Percentiles rank a stretch among this genome's conserved stretches.
Evolutionary conservation across 805 yeast genomes (phyloP).

Genomic region (Yamadazyma takamatsuzukensis): DNA sequence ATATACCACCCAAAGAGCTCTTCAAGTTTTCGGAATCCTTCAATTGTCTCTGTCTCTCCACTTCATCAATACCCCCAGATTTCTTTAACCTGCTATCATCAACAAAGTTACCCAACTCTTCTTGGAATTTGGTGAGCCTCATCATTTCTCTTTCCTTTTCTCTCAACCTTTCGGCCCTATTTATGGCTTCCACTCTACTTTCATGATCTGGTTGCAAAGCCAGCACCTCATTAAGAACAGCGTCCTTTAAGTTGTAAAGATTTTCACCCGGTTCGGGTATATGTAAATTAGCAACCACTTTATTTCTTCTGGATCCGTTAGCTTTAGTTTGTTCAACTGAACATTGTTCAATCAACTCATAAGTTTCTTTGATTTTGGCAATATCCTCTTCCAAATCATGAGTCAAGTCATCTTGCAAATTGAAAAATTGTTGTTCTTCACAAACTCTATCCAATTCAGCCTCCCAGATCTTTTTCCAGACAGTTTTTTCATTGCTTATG

Average conservation of each 20-base stretch:
- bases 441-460: conserved; percentile 83
- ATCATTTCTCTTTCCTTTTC: conserved; percentile 62
- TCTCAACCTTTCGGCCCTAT: conserved; percentile 78
- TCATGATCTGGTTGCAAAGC: conserved; percentile 83
- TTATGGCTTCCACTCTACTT: conserved; percentile 81
- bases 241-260: conserved; percentile 61
- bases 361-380: conserved; percentile 76
- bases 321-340: conserved; percentile 71
- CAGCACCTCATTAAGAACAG: conserved; percentile 74
- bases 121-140: conserved; percentile 65
- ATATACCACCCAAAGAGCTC: conserved; percentile 4
- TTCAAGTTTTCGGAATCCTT: conserved; percentile 73
- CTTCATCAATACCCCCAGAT: conserved; percentile 86
- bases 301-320: conserved; percentile 40
- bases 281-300: conserved; percentile 38
- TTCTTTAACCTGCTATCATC: conserved; percentile 71
- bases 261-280: conserved; percentile 60
- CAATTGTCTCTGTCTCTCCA: conserved; percentile 63
- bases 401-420: conserved; percentile 82
- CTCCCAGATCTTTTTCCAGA: conserved; percentile 93
- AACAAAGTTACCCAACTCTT: conserved; percentile 82
- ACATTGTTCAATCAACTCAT: conserved; percentile 74
- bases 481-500: conserved; percentile 67
- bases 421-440: conserved; percentile 90
- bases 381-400: conserved; percentile 79